phyloP scores from a whole-genome alignment of 2,329 filamentous ascomycete genomes.

The Metarhizium brunneum region DNA sequence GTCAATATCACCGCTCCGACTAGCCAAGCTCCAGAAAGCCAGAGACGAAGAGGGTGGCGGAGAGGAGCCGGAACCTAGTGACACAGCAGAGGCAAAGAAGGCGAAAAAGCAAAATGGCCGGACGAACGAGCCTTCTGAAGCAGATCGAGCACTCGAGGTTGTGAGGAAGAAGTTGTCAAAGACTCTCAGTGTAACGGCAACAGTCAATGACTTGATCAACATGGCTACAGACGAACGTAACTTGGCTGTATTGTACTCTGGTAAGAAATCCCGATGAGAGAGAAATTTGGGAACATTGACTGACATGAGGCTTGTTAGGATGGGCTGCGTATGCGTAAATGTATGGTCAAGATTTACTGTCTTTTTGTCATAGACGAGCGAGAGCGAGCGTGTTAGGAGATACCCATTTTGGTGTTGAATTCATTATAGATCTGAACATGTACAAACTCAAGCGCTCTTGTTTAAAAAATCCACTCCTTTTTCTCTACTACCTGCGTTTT shows the following conservation, averaged over 20 bases:
- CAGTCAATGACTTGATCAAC: conserved; percentile 94
- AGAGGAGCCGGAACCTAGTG: conserved; percentile 27
- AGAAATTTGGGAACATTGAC: neutral
- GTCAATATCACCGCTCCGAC: conserved; percentile 68
- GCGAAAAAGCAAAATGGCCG: conserved; percentile 22
- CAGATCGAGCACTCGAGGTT: conserved; percentile 81
- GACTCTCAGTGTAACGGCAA: conserved; percentile 86
- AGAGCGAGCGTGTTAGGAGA: neutral
- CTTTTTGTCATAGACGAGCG: neutral
- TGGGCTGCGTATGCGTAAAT: conserved; percentile 37
- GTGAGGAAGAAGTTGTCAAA: conserved; percentile 95
- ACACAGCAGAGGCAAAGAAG: conserved; percentile 30
- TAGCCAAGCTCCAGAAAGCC: conserved; percentile 56
- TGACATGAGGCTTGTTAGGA: conserved; percentile 20
- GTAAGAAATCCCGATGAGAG: conserved; percentile 29
- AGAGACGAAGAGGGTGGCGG: conserved; percentile 35
- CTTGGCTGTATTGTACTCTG: conserved; percentile 79
- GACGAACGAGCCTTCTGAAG: conserved; percentile 59
- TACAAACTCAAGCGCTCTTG: no score
- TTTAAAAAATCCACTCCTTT: no score
- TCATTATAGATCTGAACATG: no score
- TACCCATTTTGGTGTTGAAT: neutral
- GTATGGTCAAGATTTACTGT: neutral
- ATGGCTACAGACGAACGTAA: conserved; percentile 91
- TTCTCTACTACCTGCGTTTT: no score